These are phyloP conservation scores for Moniliella sp. DNA, from an alignment of 1,284 basidiomycete species.

Conservation along the genomic window DNA sequence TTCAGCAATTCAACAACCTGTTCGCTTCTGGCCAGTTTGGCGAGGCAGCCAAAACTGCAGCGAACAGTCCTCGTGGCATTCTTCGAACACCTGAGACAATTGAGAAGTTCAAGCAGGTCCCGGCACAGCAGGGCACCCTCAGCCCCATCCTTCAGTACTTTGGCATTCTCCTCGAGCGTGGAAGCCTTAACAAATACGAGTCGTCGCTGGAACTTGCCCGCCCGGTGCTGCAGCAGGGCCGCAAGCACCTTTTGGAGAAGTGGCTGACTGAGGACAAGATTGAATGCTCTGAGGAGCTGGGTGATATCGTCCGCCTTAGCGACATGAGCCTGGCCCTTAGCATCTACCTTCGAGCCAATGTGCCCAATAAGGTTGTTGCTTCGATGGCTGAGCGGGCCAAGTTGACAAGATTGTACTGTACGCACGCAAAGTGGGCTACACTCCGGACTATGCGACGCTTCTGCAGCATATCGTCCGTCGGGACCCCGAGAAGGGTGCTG, in stretches of 20 bases:
- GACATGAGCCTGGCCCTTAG: constrained; percentile 98
- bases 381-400: constrained; percentile 96
- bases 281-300: constrained; percentile 92
- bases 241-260: constrained; percentile 92
- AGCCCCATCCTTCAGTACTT: constrained; percentile 97
- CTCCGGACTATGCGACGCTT: constrained; percentile 79
- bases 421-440: constrained; percentile 87
- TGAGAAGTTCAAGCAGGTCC: constrained; percentile 89
- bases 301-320: constrained; percentile 79
- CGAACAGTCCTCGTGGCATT: constrained; percentile 88
- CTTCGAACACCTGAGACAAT: constrained; percentile 85
- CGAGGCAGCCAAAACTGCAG: constrained; percentile 95
- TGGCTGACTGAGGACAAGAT: constrained; percentile 99
- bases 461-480: constrained; percentile 89
- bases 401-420: constrained; percentile 96
- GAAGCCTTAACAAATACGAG: constrained; percentile 87
- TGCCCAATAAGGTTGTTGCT: constrained; percentile 87
- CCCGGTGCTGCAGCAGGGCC: constrained; percentile 82
- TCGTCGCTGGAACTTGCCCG: constrained; percentile 86
- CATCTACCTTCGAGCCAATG: constrained; percentile 89
- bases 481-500: constrained; percentile 90
- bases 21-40: constrained; percentile 74
- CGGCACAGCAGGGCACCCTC: constrained; percentile 66
- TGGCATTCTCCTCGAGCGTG: constrained; percentile 87
- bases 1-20: constrained; percentile 80